A percentile compares a stretch with the other conserved stretches of the same genome.
Evolutionary conservation across 306 rosid species (phyloP).

Genomic region (Dalbergia cultrata): DNA sequence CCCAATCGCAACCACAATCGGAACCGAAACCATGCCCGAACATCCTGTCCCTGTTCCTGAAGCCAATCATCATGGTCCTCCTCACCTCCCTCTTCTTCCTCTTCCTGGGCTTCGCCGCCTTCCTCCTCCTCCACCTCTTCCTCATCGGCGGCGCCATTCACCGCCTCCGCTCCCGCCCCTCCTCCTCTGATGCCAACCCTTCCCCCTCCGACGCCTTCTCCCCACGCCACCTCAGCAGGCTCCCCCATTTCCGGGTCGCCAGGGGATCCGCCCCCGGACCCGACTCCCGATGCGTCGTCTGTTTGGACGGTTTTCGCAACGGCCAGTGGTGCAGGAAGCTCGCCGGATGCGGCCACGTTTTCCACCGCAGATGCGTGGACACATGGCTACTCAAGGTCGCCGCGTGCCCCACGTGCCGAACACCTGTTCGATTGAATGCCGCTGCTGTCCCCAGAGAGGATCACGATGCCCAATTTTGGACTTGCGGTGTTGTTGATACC

Average conservation of each 20-base stretch:
- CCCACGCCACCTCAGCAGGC: constrained; percentile 58
- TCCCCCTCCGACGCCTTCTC: constrained; percentile 54
- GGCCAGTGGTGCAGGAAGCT: constrained; percentile 86
- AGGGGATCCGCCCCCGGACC: constrained; percentile 29
- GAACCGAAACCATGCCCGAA: constrained; percentile 65
- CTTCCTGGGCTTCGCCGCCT: constrained; percentile 77
- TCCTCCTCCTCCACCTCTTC: constrained; percentile 71
- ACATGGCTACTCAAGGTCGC: constrained; percentile 79
- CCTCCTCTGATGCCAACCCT: constrained; percentile 18
- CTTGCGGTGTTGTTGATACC: constrained; percentile 16
- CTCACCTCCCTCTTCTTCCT: constrained; percentile 84
- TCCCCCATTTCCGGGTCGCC: constrained; percentile 65
- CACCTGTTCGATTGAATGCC: constrained; percentile 61
- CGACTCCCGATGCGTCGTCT: constrained; percentile 72
- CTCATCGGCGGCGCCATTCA: constrained; percentile 68
- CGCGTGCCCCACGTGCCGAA: constrained; percentile 85
- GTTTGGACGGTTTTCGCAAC: constrained; percentile 68
- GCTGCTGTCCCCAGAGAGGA: constrained; percentile 39
- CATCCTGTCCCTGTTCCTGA: constrained; percentile 73
- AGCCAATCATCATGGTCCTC: constrained; percentile 73
- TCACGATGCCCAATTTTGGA: constrained; percentile 42
- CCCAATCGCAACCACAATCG: constrained; percentile 25
- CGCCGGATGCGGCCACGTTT: constrained; percentile 68
- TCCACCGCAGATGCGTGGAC: constrained; percentile 79
- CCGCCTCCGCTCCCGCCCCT: constrained; percentile 64